These are phyloP conservation scores for Salix koriyanagi DNA, from an alignment of 345 rosid species.

Conservation along the genomic window DNA sequence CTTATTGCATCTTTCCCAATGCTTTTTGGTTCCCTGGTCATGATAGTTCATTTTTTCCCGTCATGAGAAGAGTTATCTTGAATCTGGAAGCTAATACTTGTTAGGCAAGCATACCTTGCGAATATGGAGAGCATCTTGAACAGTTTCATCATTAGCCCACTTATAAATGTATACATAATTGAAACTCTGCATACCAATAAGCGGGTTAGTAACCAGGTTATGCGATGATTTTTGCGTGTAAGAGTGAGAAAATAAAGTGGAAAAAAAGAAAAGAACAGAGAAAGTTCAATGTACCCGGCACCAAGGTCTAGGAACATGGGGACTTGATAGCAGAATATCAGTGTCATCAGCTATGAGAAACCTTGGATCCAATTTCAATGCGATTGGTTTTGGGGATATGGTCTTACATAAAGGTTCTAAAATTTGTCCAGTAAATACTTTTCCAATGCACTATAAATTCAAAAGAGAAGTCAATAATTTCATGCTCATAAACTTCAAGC, in stretches of 20 bases:
- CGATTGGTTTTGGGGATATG: slow-evolving; percentile 6
- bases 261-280: not conserved
- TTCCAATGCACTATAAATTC: slow-evolving; percentile 21
- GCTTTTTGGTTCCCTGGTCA: slow-evolving; percentile 21
- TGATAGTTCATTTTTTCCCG: not conserved
- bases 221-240: too few relatives aligned
- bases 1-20: slow-evolving; percentile 26
- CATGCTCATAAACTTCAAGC: not conserved
- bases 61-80: not conserved
- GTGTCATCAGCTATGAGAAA: not conserved
- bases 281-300: slow-evolving; percentile 25
- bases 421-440: slow-evolving; percentile 14
- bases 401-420: slow-evolving; percentile 30
- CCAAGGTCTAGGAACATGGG: slow-evolving; percentile 8
- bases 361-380: slow-evolving; percentile 8
- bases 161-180: slow-evolving; percentile 3
- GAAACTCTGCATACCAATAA: not conserved
- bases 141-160: slow-evolving; percentile 32
- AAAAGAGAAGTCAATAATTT: not conserved
- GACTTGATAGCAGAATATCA: not conserved
- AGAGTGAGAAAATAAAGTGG: too few relatives aligned
- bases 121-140: slow-evolving; percentile 30
- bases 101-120: slow-evolving; percentile 14
- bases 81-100: not conserved
- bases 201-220: not conserved